Evolutionary conservation across 2,329 filamentous ascomycete species (phyloP), one percentile per base, ranked within the genome.

Genomic region (Teratosphaeriaceae sp.): DNA sequence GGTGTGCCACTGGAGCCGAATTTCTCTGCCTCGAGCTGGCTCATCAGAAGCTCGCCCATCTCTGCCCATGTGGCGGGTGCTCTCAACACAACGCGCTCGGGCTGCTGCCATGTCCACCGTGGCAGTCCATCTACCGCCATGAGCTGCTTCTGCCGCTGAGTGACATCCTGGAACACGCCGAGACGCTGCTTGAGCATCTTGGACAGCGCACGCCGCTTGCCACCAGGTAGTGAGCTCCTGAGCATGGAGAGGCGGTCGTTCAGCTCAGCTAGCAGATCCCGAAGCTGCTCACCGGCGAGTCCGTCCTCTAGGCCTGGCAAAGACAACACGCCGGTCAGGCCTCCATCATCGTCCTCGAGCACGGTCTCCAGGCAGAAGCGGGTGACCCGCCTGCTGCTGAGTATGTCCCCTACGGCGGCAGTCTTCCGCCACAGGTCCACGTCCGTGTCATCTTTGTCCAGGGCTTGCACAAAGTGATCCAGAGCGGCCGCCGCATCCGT

Each of bases 361-460:
- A 82, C 76, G 48, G 78, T 76, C 59, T 83, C 79, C 23, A 82
- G 60, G 55, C 79, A 82, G 55, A 75, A 83, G 21, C 79, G 71
- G 13, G 73, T 72, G 27, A 82, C 66, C 12, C 79, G 72, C 52
- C 70, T 71, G 54, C 78, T 81, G 39, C 75, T 70, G 8, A 82
- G 61, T 40, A 79, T 67, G 41, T 71, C 69, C 9, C 75, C 73
- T 2, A 83, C 71, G 15, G 76, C 72, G 16, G 77, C 74, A 18
- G 75, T 72, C 49, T 77, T 74, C 45, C 79, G 69, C 79, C 79
- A 83, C 18, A 82, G 63, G 53, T 82, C 78, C 29, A 80, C 61
- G 53, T 83, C 79, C 3, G 74, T 73, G 47, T 82, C 79, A 57
- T 83, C 79, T 43, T 79, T 76, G 56, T 82, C 78, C 43, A 83